Evolutionary conservation across 23 red algal species (phyloP), one percentile per base, ranked within the genome.

Genomic region (Cyanidiococcus yangmingshanensis): DNA sequence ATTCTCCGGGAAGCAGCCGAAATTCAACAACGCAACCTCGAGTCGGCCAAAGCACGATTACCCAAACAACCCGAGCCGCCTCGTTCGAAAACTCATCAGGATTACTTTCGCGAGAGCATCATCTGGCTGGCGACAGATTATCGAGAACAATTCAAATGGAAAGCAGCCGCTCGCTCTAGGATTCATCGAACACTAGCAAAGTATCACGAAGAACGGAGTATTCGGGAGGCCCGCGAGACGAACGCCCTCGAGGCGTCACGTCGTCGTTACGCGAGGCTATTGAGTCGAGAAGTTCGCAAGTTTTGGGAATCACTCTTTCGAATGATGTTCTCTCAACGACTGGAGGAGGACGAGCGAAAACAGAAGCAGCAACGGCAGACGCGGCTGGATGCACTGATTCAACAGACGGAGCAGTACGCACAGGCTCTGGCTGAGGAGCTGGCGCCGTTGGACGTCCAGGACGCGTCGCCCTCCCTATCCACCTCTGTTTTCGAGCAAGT

Each of bases 31-130:
- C 87, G 88, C 39, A 98, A 98, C 68, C 79, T 88, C 2, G 82
- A 84, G 59, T 79, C 91, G 68, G 94, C 94, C 3, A 83, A 83
- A 68, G 81, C 86, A 50, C 77, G 94, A 26, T 85, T 98, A 30
- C 94, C 94, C 2, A 89, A 91, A 76, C 94, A 98, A 38, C 94
- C 94, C 3, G 94, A 91, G 58, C 76, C 94, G 45, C 84, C 84
- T 59, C 80, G 88, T 54, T 84, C 75, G 76, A 98, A 98, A 79
- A 87, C 87, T 0, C 80, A 76, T 39, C 85, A 84, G 54, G 94
- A 98, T 68, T 98, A 89, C 82, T 59, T 98, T 45, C 63, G 90
- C 33, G 94, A 98, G 34, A 85, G 89, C 59, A 83, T 85, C 18
- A 59, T 84, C 54, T 98, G 94, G 94, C 75, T 90, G 75, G 76